Base-by-base conservation (phyloP, 352 stramenopile genomes). In the Pythium aphanidermatum region DNA sequence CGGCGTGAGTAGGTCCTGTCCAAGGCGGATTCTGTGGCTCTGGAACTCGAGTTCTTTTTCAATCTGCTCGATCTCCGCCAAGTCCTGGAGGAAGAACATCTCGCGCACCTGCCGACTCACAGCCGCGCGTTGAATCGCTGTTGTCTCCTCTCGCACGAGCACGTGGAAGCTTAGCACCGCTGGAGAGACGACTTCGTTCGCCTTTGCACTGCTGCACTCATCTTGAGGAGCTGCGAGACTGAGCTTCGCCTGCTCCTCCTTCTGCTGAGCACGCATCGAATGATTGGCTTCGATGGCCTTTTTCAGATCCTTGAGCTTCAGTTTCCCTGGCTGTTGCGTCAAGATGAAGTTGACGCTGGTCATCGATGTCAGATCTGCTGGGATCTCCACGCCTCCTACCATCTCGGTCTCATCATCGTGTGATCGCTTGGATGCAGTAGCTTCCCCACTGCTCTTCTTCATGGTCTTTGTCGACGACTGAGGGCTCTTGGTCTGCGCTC, bases 271-370 rank as follows among this genome's bases (percentile, higher is more conserved):
- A 1, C 65, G 68, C 19, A 93, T 62, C 19, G 65, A 58, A 19
- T 82, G 78, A 29, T 89, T 90, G 19, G 75, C 65, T 21, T 86
- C 70, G 38, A 96, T 95, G 9, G 83, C 81, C 30, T 80, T 77
- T 59, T 95, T 95, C 9, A 96, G 65, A 37, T 96, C 83, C 52
- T 95, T 95, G 7, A 81, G 85, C 26, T 92, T 92, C 24, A 96
- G 64, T 46, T 96, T 96, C 0, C 86, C 85, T 0, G 74, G 61
- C 46, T 95, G 69, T 65, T 96, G 86, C 27, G 86, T 96, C 16
- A 96, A 58, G 3, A 95, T 65, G 54, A 90, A 95, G 48, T 74
- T 94, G 42, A 89, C 79, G 20, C 74, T 68, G 21, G 67, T 47
- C 37, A 85, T 66, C 3, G 50, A 76, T 32, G 82, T 66, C 10